Evolutionary conservation across 2,329 filamentous ascomycete species (phyloP).

Genomic region (Colletotrichum incanum): DNA sequence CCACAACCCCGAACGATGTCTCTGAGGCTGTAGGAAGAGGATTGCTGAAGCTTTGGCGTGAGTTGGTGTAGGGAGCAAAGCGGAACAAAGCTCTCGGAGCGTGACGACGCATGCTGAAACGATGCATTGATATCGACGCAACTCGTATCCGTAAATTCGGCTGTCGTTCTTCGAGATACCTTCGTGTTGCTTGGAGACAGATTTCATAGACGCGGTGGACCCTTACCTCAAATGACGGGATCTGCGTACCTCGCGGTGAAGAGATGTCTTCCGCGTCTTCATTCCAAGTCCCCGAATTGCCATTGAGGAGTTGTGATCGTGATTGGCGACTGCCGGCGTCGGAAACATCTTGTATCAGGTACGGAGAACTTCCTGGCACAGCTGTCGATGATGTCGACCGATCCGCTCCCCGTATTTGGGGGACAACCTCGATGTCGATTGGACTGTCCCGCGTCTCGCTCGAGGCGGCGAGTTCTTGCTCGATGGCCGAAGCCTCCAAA

Average conservation of each 20-base stretch:
- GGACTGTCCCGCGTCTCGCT: not conserved
- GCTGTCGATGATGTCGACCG: not conserved
- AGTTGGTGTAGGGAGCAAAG: slow-evolving; percentile 1
- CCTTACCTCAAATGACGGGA: not conserved
- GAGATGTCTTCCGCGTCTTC: not conserved
- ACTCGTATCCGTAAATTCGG: slow-evolving; percentile 45
- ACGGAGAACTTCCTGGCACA: not conserved
- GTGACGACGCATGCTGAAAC: not conserved
- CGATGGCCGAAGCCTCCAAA: not conserved
- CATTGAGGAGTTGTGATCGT: not conserved
- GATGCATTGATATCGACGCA: not conserved
- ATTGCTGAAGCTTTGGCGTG: not conserved
- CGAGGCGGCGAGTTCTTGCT: not conserved
- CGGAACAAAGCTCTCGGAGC: not conserved
- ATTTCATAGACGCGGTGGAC: slow-evolving; percentile 44
- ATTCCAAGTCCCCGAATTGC: not conserved
- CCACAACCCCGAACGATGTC: not conserved
- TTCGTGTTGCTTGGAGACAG: slow-evolving; percentile 46
- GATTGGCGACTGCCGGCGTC: too few species aligned
- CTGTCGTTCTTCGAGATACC: slow-evolving; percentile 44
- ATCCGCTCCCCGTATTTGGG: not conserved
- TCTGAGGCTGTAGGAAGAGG: slow-evolving; percentile 8
- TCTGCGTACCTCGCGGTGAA: not conserved
- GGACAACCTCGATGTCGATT: not conserved
- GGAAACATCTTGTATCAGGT: not conserved